Evolutionary conservation across 768 basidiomycete genomes (phyloP).

Genomic region (Lentinula detonsa): DNA sequence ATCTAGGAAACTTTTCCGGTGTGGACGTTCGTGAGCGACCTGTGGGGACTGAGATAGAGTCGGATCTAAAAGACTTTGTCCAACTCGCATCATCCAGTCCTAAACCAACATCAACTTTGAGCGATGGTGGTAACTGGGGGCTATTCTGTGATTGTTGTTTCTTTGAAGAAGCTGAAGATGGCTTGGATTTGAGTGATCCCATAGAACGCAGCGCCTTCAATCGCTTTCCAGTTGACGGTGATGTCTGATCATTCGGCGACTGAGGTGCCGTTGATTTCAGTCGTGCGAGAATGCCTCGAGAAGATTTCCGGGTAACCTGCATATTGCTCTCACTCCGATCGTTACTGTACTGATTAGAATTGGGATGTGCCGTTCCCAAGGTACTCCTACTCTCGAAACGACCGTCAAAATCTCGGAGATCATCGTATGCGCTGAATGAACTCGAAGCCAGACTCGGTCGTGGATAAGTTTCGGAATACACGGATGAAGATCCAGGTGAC

Average conservation of each 20-base stretch:
- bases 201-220: conserved; percentile 76
- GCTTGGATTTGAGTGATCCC: conserved; percentile 67
- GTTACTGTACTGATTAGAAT: conserved; percentile 7
- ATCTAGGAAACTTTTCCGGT: conserved; percentile 39
- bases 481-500: conserved; percentile 17
- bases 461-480: conserved; percentile 37
- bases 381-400: conserved; percentile 80
- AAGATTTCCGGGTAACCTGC: conserved; percentile 48
- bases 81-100: conserved; percentile 54
- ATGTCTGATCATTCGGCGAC: conserved; percentile 31
- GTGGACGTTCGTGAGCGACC: conserved; percentile 13
- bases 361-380: conserved; percentile 38
- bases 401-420: conserved; percentile 81
- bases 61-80: conserved; percentile 22
- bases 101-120: conserved; percentile 49
- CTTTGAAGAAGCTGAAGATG: conserved; percentile 26
- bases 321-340: conserved; percentile 29
- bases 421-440: conserved; percentile 82
- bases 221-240: conserved; percentile 39
- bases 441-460: conserved; percentile 71
- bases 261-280: conserved; percentile 47
- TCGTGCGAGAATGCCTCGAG: conserved; percentile 61
- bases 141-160: conserved; percentile 25
- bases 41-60: conserved; percentile 8
- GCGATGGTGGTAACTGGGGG: conserved; percentile 47